phyloP scores from a whole-genome alignment of 139 green algal species.

The Zygnema cylindricum region DNA sequence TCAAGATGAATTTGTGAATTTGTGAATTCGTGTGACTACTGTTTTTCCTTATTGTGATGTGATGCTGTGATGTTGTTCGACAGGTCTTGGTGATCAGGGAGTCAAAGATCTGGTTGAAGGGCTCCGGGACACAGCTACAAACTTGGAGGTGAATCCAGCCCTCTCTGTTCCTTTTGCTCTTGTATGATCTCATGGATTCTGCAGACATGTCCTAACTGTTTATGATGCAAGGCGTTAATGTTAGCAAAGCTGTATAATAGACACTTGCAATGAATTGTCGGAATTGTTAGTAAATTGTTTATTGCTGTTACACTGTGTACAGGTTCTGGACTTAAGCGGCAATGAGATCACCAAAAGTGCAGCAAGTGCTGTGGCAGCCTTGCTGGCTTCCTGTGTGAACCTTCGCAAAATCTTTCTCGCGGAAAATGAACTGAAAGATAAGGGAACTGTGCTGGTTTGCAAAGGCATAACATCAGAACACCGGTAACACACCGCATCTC shows the following conservation, averaged over 20 bases:
- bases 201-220: background rate
- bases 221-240: conserved; percentile 22
- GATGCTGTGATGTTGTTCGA: background rate
- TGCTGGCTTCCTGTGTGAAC: background rate
- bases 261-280: no score
- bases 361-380: background rate
- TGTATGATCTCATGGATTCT: no score
- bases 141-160: conserved; percentile 26
- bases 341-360: conserved; percentile 21
- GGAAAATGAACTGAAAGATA: conserved; percentile 44
- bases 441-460: conserved; percentile 14
- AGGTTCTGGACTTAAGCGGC: conserved; percentile 47
- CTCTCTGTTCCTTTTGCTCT: no score
- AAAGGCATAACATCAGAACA: background rate
- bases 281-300: no score
- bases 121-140: background rate
- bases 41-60: no score
- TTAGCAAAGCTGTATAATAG: no score
- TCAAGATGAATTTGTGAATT: no score
- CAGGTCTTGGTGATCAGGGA: conserved; percentile 12
- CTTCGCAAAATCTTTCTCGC: conserved; percentile 29
- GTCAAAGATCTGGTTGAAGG: background rate
- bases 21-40: no score
- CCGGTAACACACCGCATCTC: background rate
- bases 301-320: no score